Conservation (phyloP, 495 filamentous ascomycete species). For the Aspergillus carlsbadensis region DNA sequence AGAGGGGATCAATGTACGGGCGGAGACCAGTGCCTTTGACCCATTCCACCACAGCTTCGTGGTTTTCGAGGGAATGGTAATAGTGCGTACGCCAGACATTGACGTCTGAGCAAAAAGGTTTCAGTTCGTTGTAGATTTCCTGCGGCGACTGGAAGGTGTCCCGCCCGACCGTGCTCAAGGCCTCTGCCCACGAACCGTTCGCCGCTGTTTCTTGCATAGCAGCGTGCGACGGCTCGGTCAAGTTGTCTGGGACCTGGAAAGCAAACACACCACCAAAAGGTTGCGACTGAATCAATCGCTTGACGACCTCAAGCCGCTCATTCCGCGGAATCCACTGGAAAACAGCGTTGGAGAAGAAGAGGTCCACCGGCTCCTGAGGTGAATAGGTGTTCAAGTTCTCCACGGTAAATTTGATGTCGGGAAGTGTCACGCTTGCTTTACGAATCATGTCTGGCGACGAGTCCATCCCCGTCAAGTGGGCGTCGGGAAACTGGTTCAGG, state of each 20-base stretch:
- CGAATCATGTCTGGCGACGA: slow-evolving; percentile 52
- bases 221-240: slow-evolving; percentile 45
- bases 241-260: slow-evolving; percentile 55
- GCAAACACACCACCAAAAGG: slow-evolving; percentile 48
- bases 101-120: slow-evolving; percentile 37
- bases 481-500: slow-evolving; percentile 40
- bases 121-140: slow-evolving; percentile 46
- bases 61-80: slow-evolving; percentile 46
- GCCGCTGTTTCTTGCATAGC: slow-evolving; percentile 44
- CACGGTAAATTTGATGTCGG: slow-evolving; percentile 33
- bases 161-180: slow-evolving; percentile 36
- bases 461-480: slow-evolving; percentile 51
- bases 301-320: slow-evolving; percentile 42
- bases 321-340: slow-evolving; percentile 52
- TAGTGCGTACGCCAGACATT: slow-evolving; percentile 54
- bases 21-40: slow-evolving; percentile 53
- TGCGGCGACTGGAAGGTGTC: slow-evolving; percentile 45
- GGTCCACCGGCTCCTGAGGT: slow-evolving; percentile 32
- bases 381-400: slow-evolving; percentile 40
- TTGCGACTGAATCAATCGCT: slow-evolving; percentile 37
- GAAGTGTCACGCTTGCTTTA: slow-evolving; percentile 36
- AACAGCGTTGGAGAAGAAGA: slow-evolving; percentile 56
- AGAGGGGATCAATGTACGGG: slow-evolving; percentile 48
- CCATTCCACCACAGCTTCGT: slow-evolving; percentile 54
- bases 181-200: slow-evolving; percentile 37